These are phyloP conservation scores for Pneumocystis jirovecii DNA, from an alignment of 1,139 yeast genomes.

Conservation along the genomic window DNA sequence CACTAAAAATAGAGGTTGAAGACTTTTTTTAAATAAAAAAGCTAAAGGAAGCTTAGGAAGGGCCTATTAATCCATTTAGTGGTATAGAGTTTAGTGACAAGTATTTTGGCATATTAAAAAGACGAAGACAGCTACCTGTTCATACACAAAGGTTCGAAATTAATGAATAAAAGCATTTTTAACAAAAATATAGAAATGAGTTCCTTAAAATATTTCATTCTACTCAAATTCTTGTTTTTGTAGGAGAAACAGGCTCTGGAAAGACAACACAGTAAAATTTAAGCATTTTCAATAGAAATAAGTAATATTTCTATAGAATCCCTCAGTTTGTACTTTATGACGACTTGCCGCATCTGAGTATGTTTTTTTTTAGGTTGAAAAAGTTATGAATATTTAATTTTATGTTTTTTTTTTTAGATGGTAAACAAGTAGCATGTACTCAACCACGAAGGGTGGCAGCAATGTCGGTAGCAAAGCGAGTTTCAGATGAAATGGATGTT, in stretches of 20 bases:
- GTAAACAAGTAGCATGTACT: conserved; percentile 83
- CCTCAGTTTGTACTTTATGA: conserved; percentile 91
- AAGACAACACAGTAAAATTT: conserved; percentile 59
- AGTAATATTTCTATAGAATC: conserved; percentile 25
- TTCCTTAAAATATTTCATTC: conserved; percentile 68
- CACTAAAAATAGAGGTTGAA: conserved; percentile 22
- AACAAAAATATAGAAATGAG: conserved; percentile 33
- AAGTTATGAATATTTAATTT: not conserved
- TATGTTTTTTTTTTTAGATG: conserved; percentile 23
- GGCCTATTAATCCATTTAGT: conserved; percentile 61
- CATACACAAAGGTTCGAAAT: conserved; percentile 54
- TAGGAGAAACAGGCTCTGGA: conserved; percentile 98
- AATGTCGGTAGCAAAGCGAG: conserved; percentile 92
- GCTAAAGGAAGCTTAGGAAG: conserved; percentile 33
- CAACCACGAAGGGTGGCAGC: conserved; percentile 98
- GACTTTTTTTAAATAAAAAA: conserved; percentile 7
- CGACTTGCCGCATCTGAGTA: conserved; percentile 61
- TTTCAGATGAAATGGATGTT: conserved; percentile 92
- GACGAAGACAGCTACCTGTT: conserved; percentile 79
- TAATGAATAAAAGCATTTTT: not conserved
- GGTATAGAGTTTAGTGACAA: conserved; percentile 45
- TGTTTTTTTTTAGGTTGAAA: not conserved
- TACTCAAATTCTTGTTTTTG: conserved; percentile 92
- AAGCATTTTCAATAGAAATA: not conserved
- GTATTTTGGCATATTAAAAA: conserved; percentile 62